Evolutionary conservation across 169 alveolate genomes (phyloP), one percentile per base, ranked within the genome.

Genomic region (Eimeria falciformis): DNA sequence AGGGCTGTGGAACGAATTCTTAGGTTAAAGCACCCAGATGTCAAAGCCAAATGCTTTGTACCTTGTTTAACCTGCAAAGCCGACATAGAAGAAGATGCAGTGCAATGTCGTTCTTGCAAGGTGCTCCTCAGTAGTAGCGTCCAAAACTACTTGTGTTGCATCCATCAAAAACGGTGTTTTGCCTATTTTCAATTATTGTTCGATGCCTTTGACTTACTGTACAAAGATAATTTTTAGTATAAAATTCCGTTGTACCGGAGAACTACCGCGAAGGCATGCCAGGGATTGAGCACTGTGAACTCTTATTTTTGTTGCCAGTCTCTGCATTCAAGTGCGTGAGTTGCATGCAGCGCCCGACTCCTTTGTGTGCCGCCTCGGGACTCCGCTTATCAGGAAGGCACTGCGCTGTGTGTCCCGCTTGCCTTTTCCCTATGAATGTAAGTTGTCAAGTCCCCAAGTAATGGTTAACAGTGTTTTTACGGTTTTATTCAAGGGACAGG

Each of bases 381-480:
- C 58, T 71, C 7, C 58, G 53, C 29, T n/a, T 71, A 9, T 7
- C 50, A 9, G 58, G 83, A 29, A 56, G 43, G 17, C 83, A 27
- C 29, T 71, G 83, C 58, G 83, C 83, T n/a, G 53, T 43, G 55
- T 71, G 83, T 29, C 83, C 83, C 55, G 37, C 40, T 18, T 71
- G 83, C 33, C 58, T 6, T 27, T 71, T 71, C 29, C 53, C 83
- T 11, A 43, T 71, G 7, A 71, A 37, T 12, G 83, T 71, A 43
- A 71, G 83, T 43, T 25, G 33, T 14, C 18, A 23, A 21, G 23
- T 29, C 18, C 21, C 37, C 40, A 17, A 7, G 40, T 21, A 68
- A 2, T 27, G 29, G 47, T 9, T 68, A 27, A 21, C 47, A 7
- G 29, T 37, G 47, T 27, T 25, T 25, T 50, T 65, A 65, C 37